Conservation (phyloP, 2,329 filamentous ascomycete genomes). For the Aurifilum marmelostoma region DNA sequence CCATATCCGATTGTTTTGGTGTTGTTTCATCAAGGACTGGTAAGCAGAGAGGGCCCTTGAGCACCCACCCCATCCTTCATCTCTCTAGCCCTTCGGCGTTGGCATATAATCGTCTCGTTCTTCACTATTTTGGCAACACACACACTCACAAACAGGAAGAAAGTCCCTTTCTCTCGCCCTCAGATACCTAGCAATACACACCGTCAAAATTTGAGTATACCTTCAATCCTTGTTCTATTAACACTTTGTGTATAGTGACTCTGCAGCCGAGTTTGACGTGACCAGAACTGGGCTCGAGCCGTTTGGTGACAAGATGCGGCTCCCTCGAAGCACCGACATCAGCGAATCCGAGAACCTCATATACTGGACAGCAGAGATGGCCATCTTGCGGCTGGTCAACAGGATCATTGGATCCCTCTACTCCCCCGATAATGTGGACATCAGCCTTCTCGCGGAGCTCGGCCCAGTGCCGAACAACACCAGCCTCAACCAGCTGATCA, state of each 20-base stretch:
- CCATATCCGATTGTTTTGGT: conserved; percentile 68
- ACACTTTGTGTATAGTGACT: conserved; percentile 55
- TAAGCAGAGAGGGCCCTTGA: conserved; percentile 37
- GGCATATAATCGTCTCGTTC: background rate
- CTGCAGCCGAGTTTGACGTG: conserved; percentile 65
- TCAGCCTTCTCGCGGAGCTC: conserved; percentile 30
- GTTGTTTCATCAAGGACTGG: conserved; percentile 73
- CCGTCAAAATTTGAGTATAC: background rate
- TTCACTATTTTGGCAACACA: background rate
- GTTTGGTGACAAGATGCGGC: conserved; percentile 41
- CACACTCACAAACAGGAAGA: background rate
- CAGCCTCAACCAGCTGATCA: conserved; percentile 37
- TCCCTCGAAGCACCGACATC: conserved; percentile 39
- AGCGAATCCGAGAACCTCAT: conserved; percentile 42
- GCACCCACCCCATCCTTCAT: background rate
- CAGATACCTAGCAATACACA: background rate
- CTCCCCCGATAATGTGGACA: conserved; percentile 35
- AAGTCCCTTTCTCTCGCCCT: background rate
- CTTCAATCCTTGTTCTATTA: too few relatives aligned
- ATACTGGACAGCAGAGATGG: conserved; percentile 47
- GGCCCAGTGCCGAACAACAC: conserved; percentile 33
- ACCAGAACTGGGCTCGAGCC: conserved; percentile 43
- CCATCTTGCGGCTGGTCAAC: conserved; percentile 46
- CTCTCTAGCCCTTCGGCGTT: background rate
- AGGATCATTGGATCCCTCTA: conserved; percentile 48